Conservation (phyloP, 2,329 filamentous ascomycete species). For the Parasarocladium wereldwijsianum region DNA sequence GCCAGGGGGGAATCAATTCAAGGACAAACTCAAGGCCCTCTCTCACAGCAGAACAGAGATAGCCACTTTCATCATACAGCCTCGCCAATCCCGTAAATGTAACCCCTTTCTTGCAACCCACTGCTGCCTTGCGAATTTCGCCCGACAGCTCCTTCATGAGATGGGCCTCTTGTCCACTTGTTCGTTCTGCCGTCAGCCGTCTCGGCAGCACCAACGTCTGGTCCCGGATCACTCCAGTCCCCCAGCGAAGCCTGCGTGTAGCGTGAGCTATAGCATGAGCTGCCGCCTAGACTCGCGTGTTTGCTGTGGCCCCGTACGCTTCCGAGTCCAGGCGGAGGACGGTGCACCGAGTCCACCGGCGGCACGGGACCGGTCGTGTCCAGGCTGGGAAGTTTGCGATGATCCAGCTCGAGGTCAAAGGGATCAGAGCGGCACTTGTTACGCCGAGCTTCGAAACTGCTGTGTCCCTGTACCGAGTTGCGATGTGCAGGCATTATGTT, state of each 20-base stretch:
- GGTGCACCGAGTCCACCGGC: constrained; percentile 8
- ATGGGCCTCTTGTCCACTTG: not conserved
- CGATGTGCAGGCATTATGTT: constrained; percentile 20
- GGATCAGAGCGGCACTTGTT: constrained; percentile 49
- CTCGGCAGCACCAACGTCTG: constrained; percentile 31
- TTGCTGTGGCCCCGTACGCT: constrained; percentile 14
- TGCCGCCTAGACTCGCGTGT: constrained; percentile 18
- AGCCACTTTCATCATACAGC: constrained; percentile 2
- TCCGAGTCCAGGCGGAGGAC: constrained; percentile 5
- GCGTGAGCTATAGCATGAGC: constrained; percentile 16
- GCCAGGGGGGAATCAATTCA: too few species aligned
- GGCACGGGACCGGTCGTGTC: constrained; percentile 14
- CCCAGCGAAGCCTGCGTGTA: constrained; percentile 35
- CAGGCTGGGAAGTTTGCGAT: constrained; percentile 4
- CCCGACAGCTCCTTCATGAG: not conserved
- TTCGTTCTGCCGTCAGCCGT: constrained; percentile 1
- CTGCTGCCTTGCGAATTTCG: not conserved
- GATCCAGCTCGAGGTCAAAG: constrained; percentile 42
- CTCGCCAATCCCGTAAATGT: constrained; percentile 3
- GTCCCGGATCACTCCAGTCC: constrained; percentile 33
- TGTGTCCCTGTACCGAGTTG: constrained; percentile 22
- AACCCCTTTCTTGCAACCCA: constrained; percentile 1
- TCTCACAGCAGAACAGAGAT: too few species aligned
- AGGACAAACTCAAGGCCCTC: too few species aligned
- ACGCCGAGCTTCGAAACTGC: constrained; percentile 29